Evolutionary conservation across 192 early-diverging fungal genomes (phyloP), one percentile per base, ranked within the genome.

Genomic region (Gorgonomyces haynaldii): DNA sequence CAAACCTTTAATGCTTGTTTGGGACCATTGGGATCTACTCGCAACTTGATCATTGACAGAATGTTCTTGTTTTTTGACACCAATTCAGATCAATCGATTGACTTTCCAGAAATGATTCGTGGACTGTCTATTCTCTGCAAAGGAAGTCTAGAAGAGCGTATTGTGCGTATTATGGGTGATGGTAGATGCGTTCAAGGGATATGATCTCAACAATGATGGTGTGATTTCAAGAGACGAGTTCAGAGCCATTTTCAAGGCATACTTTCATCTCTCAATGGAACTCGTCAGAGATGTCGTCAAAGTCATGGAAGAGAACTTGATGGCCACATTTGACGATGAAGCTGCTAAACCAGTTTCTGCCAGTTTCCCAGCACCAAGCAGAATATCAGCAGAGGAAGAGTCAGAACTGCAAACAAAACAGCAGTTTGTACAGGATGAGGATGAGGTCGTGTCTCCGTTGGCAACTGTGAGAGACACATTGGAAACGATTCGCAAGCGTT

Each of bases 51-150:
- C 42, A 85, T 81, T 2, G 79, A 81, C 22, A 75, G 91, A 0
- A 82, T 96, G 31, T 98, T 93, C 56, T 58, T 64, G 0, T 94
- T 90, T 45, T 96, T 87, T 66, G 94, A 98, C 52, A 80, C 72
- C 23, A 83, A 98, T 60, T 46, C 60, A 2, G 84, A 98, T 57
- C 68, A 60, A 16, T 56, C 76, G 10, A 82, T 98, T 31, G 76
- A 61, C 6, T 98, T 94, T 48, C 57, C 64, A 20, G 91, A 98
- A 51, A 69, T 98, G 62, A 86, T 82, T 2, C 65, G 65, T 27
- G 89, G 91, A 4, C 66, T 94, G 4, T 81, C 80, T 22, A 69
- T 89, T 0, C 70, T 92, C 27, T 84, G 75, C 61, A 88, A 89
- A 56, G 91, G 91, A 10, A 84, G 81, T 38, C 52, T 93, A 37